Conservation (phyloP, 257 asterid genomes). For the Primulina tabacum region DNA sequence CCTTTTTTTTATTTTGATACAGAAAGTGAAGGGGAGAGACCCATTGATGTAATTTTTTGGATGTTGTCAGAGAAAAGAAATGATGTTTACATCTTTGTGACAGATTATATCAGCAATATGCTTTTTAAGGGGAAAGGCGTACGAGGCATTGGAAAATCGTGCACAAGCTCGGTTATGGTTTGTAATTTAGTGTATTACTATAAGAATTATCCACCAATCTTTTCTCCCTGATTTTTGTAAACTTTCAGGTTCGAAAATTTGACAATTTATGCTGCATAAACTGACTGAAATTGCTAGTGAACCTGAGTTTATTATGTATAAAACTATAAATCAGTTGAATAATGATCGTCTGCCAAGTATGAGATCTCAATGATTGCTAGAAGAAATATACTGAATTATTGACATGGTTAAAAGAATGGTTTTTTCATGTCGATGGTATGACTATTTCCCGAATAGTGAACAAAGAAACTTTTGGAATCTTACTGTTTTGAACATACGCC, state of each 20-base stretch:
- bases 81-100: conserved; percentile 31
- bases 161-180: conserved; percentile 92
- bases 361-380: background rate
- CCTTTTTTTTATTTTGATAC: background rate
- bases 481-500: background rate
- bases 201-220: too few species aligned
- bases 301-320: too few species aligned
- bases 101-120: conserved; percentile 94
- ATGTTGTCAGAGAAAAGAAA: conserved; percentile 22
- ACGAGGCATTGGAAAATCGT: conserved; percentile 92
- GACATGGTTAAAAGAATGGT: background rate
- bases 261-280: too few species aligned
- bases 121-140: conserved; percentile 95
- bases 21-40: background rate
- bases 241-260: too few species aligned
- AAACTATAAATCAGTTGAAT: too few species aligned
- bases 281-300: too few species aligned
- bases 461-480: background rate
- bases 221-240: too few species aligned
- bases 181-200: conserved; percentile 23
- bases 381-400: background rate
- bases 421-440: background rate
- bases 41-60: conserved; percentile 6
- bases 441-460: background rate
- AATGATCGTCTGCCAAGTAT: background rate